Base-by-base conservation (phyloP, 306 rosid species). In the Oemleria cerasiformis region DNA sequence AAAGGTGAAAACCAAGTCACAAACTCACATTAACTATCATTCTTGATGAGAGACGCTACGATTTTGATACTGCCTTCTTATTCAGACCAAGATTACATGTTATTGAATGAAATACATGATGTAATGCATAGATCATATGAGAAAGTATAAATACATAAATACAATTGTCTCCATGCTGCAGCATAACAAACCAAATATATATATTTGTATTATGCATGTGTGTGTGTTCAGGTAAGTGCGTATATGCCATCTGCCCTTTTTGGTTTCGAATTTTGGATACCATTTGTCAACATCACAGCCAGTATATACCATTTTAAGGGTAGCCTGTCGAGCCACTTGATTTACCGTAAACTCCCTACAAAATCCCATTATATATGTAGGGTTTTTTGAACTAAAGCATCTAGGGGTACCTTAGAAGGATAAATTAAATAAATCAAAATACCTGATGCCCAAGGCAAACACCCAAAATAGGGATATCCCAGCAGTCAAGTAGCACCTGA, bases 361-460 rank as follows among this genome's bases (percentile, higher is more conserved):
- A 5, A 21, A 69, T 14, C 48, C 19, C 21, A 20, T 20, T 44
- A 20, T 25, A 23, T 8, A 56, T 70, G 55, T 8, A 21, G 40
- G 21, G 50, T 6, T 17, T 42, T 15, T 42, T 70, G 13, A 17
- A 25, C 2, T 20, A 43, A 9, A 34, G 64, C 19, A 59, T 34
- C 43, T 44, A 45, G 9, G 9, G 1, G 54, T 40, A 38, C 21
- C 8, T 23, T 0, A 15, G 54, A 56, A 41, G 15, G 36, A 34
- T 55, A 67, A 48, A 10, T 38, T 21, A 23, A 25, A 47, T 45
- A 68, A 61, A 66, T 51, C 63, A 25, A 83, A 77, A 68, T 85
- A 91, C 99, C 96, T 94, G 97, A 80, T 94, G 99, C 71, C 99
- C 99, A 54, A 94, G 88, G 77, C 99, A 94, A 84, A 94, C 97